Conservation (phyloP, 148 eudicot species). For the Camellia granthamiana region DNA sequence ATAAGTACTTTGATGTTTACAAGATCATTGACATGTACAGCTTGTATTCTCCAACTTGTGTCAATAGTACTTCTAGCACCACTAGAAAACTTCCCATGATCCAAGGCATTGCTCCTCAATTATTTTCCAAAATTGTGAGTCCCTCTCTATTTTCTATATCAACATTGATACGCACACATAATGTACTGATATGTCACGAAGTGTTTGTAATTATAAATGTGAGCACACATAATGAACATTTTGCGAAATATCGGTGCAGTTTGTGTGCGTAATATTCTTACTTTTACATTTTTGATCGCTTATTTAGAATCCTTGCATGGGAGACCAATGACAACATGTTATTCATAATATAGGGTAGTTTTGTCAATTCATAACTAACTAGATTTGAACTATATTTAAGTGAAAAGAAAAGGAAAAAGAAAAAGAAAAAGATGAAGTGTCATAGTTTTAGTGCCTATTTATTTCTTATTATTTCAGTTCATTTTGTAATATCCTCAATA, state of each 20-base stretch:
- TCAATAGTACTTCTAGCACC: constrained; percentile 18
- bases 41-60: constrained; percentile 61
- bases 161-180: too few species aligned
- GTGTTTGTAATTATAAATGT: too few species aligned
- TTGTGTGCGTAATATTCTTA: too few species aligned
- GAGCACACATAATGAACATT: too few species aligned
- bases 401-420: too few species aligned
- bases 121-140: constrained; percentile 65
- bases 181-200: too few species aligned
- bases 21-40: constrained; percentile 84
- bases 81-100: constrained; percentile 23
- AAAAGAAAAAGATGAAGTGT: too few species aligned
- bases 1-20: constrained; percentile 60
- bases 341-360: background rate
- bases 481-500: too few species aligned
- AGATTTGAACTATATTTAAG: too few species aligned
- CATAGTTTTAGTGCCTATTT: too few species aligned
- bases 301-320: background rate
- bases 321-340: background rate
- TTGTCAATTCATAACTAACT: background rate
- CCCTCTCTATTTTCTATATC: background rate
- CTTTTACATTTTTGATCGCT: background rate
- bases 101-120: constrained; percentile 47
- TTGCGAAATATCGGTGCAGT: too few species aligned
- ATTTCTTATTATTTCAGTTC: too few species aligned